Evolutionary conservation across 2,329 filamentous ascomycete genomes (phyloP), one percentile per base, ranked within the genome.

Genomic region (Ploettnerulaceae sp.): DNA sequence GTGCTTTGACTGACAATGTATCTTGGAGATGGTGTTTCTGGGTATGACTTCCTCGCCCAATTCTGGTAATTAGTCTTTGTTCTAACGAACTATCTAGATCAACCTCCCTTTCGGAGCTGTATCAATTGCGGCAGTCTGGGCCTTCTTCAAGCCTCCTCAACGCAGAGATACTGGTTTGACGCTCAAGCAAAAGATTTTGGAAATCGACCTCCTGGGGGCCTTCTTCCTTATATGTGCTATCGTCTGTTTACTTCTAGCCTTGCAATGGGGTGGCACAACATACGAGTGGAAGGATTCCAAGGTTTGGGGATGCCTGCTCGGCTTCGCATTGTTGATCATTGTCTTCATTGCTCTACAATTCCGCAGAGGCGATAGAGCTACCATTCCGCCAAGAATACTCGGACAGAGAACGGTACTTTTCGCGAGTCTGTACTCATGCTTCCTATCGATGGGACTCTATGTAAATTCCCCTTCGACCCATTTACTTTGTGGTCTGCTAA

Each of bases 151-250:
- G 48, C 67, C 67, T 31, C 71, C 69, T 26, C 58, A 26, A 48
- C 66, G 45, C n/a, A 59, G 56, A 35, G 41, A 49, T 7, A 54
- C 33, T 12, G 51, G 64, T 53, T 7, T 45, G 62, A 69, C 33
- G 53, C 54, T 62, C 45, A 55, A 64, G 51, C 32, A 66, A 57
- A 59, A 57, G 62, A 53, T 75, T 25, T 60, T 68, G 0, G 69
- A 75, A 53, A 70, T 77, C 54, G 74, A 77, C 53, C 64, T 70
- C 3, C 22, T 71, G 3, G 74, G 73, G 2, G 66, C 69, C 12
- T 45, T 66, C 4, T 60, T 77, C 34, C 62, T 77, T 28, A 71
- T 77, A 65, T 65, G 66, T 54, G 59, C 66, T 56, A 64, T 69
- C 59, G 58, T 75, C 54, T 61, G 63, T 56, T 63, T 71, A 41